These are phyloP conservation scores for Teratosphaeria viscida DNA, from an alignment of 2,329 filamentous ascomycete species.

Conservation along the genomic window DNA sequence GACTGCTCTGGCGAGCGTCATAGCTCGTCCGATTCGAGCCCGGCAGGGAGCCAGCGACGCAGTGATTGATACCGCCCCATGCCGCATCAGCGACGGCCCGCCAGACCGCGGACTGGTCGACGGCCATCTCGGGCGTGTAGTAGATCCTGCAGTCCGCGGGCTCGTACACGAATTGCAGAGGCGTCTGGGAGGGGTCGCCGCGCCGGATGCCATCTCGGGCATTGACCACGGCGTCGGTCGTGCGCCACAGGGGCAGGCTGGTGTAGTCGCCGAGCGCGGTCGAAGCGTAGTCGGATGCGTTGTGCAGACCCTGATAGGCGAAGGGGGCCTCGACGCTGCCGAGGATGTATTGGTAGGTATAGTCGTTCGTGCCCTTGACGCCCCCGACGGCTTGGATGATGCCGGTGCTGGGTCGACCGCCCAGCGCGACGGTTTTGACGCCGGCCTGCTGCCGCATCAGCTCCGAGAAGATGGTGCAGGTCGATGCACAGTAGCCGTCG, in stretches of 20 bases:
- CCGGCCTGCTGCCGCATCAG: slow-evolving; percentile 35
- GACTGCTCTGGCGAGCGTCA: slow-evolving; percentile 7
- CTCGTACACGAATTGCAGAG: slow-evolving; percentile 41
- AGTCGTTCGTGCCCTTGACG: slow-evolving; percentile 33
- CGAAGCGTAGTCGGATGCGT: slow-evolving; percentile 17
- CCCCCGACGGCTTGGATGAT: slow-evolving; percentile 37
- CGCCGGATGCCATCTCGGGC: slow-evolving; percentile 22
- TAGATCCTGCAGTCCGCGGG: slow-evolving; percentile 42
- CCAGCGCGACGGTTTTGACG: slow-evolving; percentile 33
- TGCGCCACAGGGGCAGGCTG: slow-evolving; percentile 16
- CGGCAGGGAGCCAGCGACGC: slow-evolving; percentile 18
- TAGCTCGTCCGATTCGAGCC: slow-evolving; percentile 4
- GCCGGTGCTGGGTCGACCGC: slow-evolving; percentile 30
- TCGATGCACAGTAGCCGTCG: slow-evolving; percentile 37
- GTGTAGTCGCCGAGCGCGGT: slow-evolving; percentile 20
- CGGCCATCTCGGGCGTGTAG: slow-evolving; percentile 42
- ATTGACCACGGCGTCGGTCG: slow-evolving; percentile 17
- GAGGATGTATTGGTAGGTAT: slow-evolving; percentile 15
- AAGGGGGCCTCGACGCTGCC: slow-evolving; percentile 12
- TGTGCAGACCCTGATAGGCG: slow-evolving; percentile 12
- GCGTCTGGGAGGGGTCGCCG: slow-evolving; percentile 28
- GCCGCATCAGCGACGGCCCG: slow-evolving; percentile 28
- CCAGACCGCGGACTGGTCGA: slow-evolving; percentile 39
- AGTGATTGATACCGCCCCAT: slow-evolving; percentile 20
- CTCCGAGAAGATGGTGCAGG: slow-evolving; percentile 38